Evolutionary conservation across 164 flowering plant species (phyloP).

Genomic region (Sedum album): DNA sequence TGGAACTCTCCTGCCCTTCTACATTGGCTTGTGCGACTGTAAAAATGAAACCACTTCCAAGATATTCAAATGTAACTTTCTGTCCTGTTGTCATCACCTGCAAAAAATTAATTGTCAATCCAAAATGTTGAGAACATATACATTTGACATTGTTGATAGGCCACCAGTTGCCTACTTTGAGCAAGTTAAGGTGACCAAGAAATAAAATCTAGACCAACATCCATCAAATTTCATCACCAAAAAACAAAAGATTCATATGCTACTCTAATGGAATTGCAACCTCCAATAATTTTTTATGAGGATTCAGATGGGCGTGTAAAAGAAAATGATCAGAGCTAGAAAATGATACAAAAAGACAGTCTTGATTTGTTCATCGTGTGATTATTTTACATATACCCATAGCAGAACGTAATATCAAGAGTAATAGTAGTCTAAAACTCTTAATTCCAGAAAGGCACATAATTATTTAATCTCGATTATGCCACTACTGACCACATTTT

Average conservation of each 20-base stretch:
- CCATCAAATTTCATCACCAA: neutral
- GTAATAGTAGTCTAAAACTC: too few species aligned
- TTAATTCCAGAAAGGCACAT: too few species aligned
- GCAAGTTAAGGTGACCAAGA: neutral
- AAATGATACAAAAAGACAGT: neutral
- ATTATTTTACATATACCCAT: neutral
- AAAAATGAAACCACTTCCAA: constrained; percentile 63
- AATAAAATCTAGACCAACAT: neutral
- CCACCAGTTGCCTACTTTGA: neutral
- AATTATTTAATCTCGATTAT: too few species aligned
- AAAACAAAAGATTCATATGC: too few species aligned
- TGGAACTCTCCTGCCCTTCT: constrained; percentile 57
- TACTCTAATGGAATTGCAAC: neutral
- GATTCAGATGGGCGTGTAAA: neutral
- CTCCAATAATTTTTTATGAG: neutral
- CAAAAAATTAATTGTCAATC: neutral
- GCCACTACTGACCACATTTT: neutral
- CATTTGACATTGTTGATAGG: neutral
- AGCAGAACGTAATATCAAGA: too few species aligned
- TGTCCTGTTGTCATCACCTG: constrained; percentile 96
- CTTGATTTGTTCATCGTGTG: neutral
- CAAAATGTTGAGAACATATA: neutral
- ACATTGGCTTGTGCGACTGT: constrained; percentile 70
- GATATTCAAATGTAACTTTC: constrained; percentile 72
- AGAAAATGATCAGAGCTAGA: neutral